Conservation (phyloP, 345 rosid genomes). For the Euphorbia lathyris region DNA sequence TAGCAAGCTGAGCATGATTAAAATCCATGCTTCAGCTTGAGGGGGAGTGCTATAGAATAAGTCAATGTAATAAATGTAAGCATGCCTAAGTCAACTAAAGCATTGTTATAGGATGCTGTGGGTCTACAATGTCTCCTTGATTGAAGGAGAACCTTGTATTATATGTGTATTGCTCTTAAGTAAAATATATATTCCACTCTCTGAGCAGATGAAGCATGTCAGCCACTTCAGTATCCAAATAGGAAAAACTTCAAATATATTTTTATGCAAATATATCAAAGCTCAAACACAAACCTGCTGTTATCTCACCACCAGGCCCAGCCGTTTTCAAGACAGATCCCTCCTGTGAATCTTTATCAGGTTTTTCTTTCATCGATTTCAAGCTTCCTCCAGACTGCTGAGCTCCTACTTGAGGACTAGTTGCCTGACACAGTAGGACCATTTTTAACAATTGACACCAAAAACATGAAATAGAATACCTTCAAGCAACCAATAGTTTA, state of each 20-base stretch:
- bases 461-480: background rate
- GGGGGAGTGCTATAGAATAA: too few species aligned
- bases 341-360: constrained; percentile 73
- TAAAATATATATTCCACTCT: too few species aligned
- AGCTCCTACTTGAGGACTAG: constrained; percentile 82
- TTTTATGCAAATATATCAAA: background rate
- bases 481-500: constrained; percentile 10
- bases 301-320: constrained; percentile 90
- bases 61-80: too few species aligned
- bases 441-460: background rate
- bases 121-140: too few species aligned
- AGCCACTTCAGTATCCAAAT: background rate
- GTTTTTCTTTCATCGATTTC: constrained; percentile 82
- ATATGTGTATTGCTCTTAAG: too few species aligned
- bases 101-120: too few species aligned
- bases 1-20: too few species aligned
- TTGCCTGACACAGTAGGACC: constrained; percentile 47
- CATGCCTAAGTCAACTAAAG: too few species aligned
- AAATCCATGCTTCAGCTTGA: too few species aligned
- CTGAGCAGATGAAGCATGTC: constrained; percentile 1
- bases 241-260: background rate
- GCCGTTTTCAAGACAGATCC: constrained; percentile 82
- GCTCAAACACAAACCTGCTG: constrained; percentile 61
- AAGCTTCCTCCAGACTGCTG: constrained; percentile 74
- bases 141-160: too few species aligned